Conservation (phyloP, 2,329 filamentous ascomycete genomes). For the Fusarium sterilihyphosum region DNA sequence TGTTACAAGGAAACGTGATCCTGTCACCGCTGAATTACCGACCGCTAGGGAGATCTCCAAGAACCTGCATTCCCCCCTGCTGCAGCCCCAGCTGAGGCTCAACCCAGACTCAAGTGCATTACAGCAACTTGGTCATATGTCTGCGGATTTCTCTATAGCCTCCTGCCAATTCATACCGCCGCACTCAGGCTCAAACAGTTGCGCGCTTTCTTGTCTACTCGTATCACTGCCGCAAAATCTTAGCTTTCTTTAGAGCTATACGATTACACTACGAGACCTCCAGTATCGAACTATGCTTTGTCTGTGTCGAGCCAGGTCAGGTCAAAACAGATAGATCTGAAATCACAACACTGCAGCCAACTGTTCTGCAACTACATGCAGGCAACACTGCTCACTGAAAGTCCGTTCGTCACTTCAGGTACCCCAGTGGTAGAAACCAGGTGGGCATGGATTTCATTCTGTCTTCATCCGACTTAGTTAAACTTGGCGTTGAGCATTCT, state of each 20-base stretch:
- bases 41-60: slow-evolving; percentile 15
- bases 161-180: not conserved
- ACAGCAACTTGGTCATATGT: not conserved
- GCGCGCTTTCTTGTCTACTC: not conserved
- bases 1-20: slow-evolving; percentile 10
- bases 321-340: not conserved
- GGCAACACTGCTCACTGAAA: not conserved
- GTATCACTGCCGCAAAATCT: not conserved
- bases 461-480: not conserved
- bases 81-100: slow-evolving; percentile 12
- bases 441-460: not conserved
- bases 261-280: slow-evolving; percentile 2
- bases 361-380: not conserved
- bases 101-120: not conserved
- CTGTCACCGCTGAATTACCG: slow-evolving; percentile 19
- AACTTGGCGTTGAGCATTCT: not conserved
- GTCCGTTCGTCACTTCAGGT: not conserved
- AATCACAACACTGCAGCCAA: not conserved
- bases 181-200: not conserved
- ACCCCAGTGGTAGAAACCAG: not conserved
- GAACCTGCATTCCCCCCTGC: slow-evolving; percentile 16
- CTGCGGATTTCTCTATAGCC: not conserved
- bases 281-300: not conserved
- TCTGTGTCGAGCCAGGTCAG: not conserved
- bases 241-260: slow-evolving; percentile 10